phyloP scores from a whole-genome alignment of 176 grass and related monocot species.

The Lolium rigidum region DNA sequence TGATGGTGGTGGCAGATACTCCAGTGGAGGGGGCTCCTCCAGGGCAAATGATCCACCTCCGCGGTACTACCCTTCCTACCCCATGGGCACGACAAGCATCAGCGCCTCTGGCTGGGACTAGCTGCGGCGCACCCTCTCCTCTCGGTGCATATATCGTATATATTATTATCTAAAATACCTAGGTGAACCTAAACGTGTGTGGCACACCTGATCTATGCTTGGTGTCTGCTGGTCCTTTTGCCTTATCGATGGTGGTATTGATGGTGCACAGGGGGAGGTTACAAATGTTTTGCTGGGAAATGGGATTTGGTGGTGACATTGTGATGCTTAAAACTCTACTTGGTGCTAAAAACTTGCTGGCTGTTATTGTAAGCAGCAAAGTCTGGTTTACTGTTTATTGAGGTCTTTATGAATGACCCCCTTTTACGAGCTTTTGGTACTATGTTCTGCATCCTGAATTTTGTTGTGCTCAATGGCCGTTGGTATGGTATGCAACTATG shows the following conservation, averaged over 20 bases:
- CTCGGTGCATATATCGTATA: slow-evolving; percentile 27
- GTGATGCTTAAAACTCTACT: neutral
- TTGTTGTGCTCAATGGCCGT: neutral
- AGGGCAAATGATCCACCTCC: slow-evolving; percentile 26
- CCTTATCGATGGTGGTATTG: neutral
- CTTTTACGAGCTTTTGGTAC: neutral
- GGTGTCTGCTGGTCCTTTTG: slow-evolving; percentile 17
- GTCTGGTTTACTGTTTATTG: neutral
- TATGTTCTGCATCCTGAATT: neutral
- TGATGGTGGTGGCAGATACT: slow-evolving; percentile 12
- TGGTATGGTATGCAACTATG: no score
- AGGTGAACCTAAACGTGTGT: neutral
- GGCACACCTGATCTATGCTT: neutral
- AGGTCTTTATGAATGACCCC: neutral
- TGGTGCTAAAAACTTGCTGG: neutral
- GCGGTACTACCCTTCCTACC: slow-evolving; percentile 42
- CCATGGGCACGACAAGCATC: slow-evolving; percentile 55
- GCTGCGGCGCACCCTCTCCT: neutral
- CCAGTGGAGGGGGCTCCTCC: slow-evolving; percentile 29
- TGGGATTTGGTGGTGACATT: slow-evolving; percentile 18
- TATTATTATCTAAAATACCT: slow-evolving; percentile 5
- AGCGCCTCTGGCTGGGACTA: slow-evolving; percentile 78
- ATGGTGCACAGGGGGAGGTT: slow-evolving; percentile 35
- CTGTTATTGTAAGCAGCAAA: slow-evolving; percentile 14
- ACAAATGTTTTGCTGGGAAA: neutral